Base-by-base conservation (phyloP, 2,329 filamentous ascomycete species). In the Cladophialophora exuberans region DNA sequence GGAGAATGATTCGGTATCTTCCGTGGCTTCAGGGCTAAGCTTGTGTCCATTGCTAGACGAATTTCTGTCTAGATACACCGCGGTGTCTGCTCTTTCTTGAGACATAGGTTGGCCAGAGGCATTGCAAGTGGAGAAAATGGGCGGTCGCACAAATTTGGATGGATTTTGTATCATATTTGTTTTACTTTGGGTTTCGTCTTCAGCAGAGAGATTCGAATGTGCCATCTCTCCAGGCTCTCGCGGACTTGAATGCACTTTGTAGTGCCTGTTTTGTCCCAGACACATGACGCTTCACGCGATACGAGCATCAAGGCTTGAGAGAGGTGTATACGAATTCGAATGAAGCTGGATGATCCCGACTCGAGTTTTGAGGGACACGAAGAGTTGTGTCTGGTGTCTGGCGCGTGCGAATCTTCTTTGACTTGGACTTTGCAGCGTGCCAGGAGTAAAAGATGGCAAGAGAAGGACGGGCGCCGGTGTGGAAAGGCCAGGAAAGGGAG, bases 111-210 rank as follows among this genome's bases (percentile, higher is more conserved):
- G n/a, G n/a, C n/a, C n/a, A n/a, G n/a, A n/a, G n/a, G n/a, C n/a
- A n/a, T 30, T 22, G 31, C 23, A 23, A 15, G 30, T 10, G 22
- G 33, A 30, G 33, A 39, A 39, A 39, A 49, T 41, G 46, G 23
- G 46, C 33, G 46, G 46, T 9, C 25, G 33, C 33, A 17, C 33
- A 39, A 17, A 25, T 49, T 41, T 20, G 26, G 28, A 36, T 20
- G 31, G 46, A 39, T 49, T 49, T 33, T 51, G 47, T 51, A 51
- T 51, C 47, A 54, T 54, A 51, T 42, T 6, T 28, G n/a, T n/a
- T 33, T 33, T 42, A 42, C 43, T 33, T 49, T 11, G 45, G 22
- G 20, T 18, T 49, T 41, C 2, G 20, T 49, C 39, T 39, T 15
- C 25, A 23, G 39, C 15, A 18, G 33, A 13, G 31, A 42, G n/a